A percentile compares a stretch with the other conserved stretches of the same genome.
Evolutionary conservation across 2,329 filamentous ascomycete species (phyloP).

Genomic region (Rachicladosporium sp.): DNA sequence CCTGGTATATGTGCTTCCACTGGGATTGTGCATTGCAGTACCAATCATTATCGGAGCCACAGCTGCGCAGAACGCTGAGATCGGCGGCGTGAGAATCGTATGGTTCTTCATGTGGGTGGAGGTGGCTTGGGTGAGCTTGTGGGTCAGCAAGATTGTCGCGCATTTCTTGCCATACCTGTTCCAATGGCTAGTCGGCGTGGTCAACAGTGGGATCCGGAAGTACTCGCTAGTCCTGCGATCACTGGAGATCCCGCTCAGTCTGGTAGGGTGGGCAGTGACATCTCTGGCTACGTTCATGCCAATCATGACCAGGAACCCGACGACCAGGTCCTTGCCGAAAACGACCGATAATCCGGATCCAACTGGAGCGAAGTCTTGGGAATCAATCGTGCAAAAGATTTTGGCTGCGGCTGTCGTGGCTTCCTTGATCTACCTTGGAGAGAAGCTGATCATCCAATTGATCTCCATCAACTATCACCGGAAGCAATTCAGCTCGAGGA

Average conservation of each 20-base stretch:
- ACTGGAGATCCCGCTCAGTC: conserved; percentile 48
- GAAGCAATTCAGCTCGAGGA: conserved; percentile 67
- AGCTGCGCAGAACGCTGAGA: conserved; percentile 32
- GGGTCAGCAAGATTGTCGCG: conserved; percentile 48
- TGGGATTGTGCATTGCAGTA: conserved; percentile 46
- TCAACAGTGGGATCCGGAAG: conserved; percentile 52
- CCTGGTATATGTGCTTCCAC: conserved; percentile 48
- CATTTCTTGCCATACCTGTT: conserved; percentile 48
- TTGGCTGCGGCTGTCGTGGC: conserved; percentile 56
- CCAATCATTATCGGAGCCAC: conserved; percentile 52
- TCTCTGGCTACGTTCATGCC: conserved; percentile 49
- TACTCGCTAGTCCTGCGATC: conserved; percentile 47
- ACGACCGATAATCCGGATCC: conserved; percentile 4
- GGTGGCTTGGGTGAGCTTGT: conserved; percentile 51
- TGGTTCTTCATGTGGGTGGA: conserved; percentile 57
- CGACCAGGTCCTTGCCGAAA: conserved; percentile 8
- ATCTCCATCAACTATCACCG: conserved; percentile 80
- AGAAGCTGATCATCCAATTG: conserved; percentile 68
- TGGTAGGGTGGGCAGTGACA: conserved; percentile 48
- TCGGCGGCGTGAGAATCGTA: conserved; percentile 44
- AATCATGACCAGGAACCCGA: conserved; percentile 29
- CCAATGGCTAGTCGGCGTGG: conserved; percentile 48
- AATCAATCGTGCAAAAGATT: conserved; percentile 47
- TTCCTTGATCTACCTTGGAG: conserved; percentile 58
- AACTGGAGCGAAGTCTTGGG: conserved; percentile 33